Base-by-base conservation (phyloP, 2,329 filamentous ascomycete species). In the Verticillium alfalfae region DNA sequence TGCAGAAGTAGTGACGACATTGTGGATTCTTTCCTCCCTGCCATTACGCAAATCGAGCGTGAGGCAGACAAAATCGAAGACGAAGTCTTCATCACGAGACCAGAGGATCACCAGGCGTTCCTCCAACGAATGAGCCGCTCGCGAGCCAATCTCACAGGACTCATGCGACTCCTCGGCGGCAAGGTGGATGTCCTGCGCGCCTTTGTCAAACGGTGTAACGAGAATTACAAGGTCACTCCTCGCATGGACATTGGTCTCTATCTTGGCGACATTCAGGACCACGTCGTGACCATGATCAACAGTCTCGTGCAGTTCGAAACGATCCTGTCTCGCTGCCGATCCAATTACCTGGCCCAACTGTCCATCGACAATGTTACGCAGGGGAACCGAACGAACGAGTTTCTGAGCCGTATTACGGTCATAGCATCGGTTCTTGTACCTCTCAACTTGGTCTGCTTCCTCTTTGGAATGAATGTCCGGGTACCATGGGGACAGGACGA, bases 201-300 rank as follows among this genome's bases (percentile, higher is more conserved):
- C 36, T 99, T 99, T 72, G 96, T 95, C 59, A 99, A 99, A 81
- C 92, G 96, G 58, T 99, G 95, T 85, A 99, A 98, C 74, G 94
- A 97, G 72, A 92, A 96, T 66, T 98, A 96, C 80, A 90, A 92
- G 67, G 91, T 98, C 59, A 97, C 95, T 1, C 95, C 95, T 6
- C 91, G 93, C 56, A 95, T 95, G 79, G 95, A 99, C 71, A 97
- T 99, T 67, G 95, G 93, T 26, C 86, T 99, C 70, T 99, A 99
- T 72, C 85, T 99, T 39, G 92, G 92, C 70, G 95, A 99, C 77
- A 97, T 99, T 66, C 95, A 99, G 76, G 95, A 99, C 77, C 95
- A 99, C 84, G 94, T 99, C 60, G 92, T 99, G 63, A 99, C 95
- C 56, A 98, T 98, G 94, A 96, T 97, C 85, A 95, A 91, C 68